Conservation (phyloP, 306 rosid genomes). For the Prunus fruticosa region DNA sequence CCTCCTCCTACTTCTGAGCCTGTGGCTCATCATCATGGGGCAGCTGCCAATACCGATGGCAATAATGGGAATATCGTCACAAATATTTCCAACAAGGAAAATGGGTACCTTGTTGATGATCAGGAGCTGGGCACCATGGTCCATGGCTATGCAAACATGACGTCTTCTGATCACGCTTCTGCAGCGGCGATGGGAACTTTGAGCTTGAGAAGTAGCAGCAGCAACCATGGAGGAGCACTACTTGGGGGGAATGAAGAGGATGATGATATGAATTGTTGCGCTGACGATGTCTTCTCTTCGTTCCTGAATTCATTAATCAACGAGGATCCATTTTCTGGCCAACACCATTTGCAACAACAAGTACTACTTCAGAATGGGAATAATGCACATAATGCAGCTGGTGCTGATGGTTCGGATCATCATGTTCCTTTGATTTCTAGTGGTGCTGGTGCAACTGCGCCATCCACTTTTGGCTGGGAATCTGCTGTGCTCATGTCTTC, state of each 20-base stretch:
- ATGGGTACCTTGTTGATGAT: background rate
- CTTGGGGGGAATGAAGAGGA: conserved; percentile 19
- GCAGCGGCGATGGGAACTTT: conserved; percentile 13
- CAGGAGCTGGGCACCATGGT: background rate
- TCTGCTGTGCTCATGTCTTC: conserved; percentile 35
- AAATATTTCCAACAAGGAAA: background rate
- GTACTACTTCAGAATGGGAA: conserved; percentile 1
- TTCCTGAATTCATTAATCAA: conserved; percentile 72
- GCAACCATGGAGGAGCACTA: background rate
- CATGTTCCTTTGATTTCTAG: background rate
- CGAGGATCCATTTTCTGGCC: conserved; percentile 54
- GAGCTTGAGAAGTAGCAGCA: conserved; percentile 15
- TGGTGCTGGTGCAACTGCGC: background rate
- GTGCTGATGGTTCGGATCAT: background rate
- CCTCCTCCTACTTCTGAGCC: background rate
- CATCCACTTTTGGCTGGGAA: conserved; percentile 34
- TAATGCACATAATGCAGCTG: background rate
- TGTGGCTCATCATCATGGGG: background rate
- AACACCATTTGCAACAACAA: conserved; percentile 17
- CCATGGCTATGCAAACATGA: conserved; percentile 13
- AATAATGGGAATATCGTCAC: background rate
- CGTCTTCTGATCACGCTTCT: conserved; percentile 1
- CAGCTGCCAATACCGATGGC: background rate
- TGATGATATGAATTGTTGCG: conserved; percentile 35
- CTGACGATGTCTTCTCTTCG: conserved; percentile 69